phyloP scores from a whole-genome alignment of 2,329 filamentous ascomycete species.

The Exophiala aquamarina region DNA sequence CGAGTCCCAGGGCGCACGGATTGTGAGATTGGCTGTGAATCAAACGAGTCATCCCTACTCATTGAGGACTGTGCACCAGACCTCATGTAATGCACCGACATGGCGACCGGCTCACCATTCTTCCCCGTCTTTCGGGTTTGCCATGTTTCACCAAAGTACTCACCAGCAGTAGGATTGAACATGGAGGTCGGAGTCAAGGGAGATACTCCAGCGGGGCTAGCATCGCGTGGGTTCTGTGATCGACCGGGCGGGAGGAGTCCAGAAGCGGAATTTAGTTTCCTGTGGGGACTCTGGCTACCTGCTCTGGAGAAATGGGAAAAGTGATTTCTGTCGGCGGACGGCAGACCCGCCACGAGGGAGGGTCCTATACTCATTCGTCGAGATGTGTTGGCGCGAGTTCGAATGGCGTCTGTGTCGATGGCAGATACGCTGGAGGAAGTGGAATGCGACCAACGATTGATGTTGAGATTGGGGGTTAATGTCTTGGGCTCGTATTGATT shows the following conservation, averaged over 20 bases:
- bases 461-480: conserved; percentile 33
- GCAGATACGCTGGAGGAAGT: conserved; percentile 49
- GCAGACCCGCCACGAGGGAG: conserved; percentile 8
- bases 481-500: conserved; percentile 7
- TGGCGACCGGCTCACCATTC: conserved; percentile 22
- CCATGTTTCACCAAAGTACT: conserved; percentile 25
- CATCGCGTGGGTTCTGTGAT: conserved; percentile 7
- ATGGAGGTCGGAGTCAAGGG: conserved; percentile 25
- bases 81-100: conserved; percentile 25
- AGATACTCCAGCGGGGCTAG: conserved; percentile 10
- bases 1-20: conserved; percentile 9
- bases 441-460: conserved; percentile 61
- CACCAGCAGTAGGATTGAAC: conserved; percentile 24
- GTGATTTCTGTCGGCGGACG: conserved; percentile 4
- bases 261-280: conserved; percentile 10
- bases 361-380: conserved; percentile 21
- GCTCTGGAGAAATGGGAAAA: conserved; percentile 16
- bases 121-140: conserved; percentile 22
- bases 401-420: conserved; percentile 24
- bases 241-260: conserved; percentile 10
- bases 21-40: conserved; percentile 14
- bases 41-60: conserved; percentile 11
- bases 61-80: conserved; percentile 3
- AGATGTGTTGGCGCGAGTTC: conserved; percentile 18
- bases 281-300: conserved; percentile 21